Evolutionary conservation across 2,329 filamentous ascomycete genomes (phyloP).

Genomic region (Penicillium brevicompactum): DNA sequence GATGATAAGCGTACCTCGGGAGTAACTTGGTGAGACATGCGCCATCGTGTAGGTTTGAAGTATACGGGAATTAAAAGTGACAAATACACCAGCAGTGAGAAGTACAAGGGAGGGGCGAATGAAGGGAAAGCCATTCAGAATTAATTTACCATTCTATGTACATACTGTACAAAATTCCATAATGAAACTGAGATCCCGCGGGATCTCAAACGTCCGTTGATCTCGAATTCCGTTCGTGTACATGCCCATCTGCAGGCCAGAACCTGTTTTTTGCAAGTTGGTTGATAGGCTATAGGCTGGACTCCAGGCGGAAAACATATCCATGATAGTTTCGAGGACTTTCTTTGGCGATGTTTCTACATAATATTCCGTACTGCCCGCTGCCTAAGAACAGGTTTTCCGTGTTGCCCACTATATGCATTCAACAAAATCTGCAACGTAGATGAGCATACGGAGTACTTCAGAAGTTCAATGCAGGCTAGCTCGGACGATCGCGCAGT

Average conservation of each 20-base stretch:
- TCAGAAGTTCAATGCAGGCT: neutral
- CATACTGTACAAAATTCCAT: neutral
- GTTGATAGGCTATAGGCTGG: neutral
- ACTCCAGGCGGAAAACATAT: constrained; percentile 1
- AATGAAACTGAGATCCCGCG: neutral
- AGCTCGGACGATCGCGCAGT: neutral
- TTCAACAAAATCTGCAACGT: too few species aligned
- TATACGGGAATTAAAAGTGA: neutral
- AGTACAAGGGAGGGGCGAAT: neutral
- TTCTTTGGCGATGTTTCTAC: too few species aligned
- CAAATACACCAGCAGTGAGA: neutral
- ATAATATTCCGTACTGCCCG: too few species aligned
- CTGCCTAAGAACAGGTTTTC: too few species aligned
- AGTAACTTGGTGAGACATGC: neutral
- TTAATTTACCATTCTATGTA: too few species aligned
- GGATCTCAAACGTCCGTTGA: neutral
- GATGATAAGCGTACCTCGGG: too few species aligned
- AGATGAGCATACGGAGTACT: too few species aligned
- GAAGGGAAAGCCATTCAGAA: neutral
- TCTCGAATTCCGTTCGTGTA: neutral
- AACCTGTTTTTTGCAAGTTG: constrained; percentile 1
- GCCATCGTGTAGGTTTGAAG: constrained; percentile 6
- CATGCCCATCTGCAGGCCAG: neutral
- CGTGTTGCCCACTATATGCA: too few species aligned
- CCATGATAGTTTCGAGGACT: neutral